Evolutionary conservation across 73 alveolate species (phyloP).

Genomic region (Paraurostyla sp.): DNA sequence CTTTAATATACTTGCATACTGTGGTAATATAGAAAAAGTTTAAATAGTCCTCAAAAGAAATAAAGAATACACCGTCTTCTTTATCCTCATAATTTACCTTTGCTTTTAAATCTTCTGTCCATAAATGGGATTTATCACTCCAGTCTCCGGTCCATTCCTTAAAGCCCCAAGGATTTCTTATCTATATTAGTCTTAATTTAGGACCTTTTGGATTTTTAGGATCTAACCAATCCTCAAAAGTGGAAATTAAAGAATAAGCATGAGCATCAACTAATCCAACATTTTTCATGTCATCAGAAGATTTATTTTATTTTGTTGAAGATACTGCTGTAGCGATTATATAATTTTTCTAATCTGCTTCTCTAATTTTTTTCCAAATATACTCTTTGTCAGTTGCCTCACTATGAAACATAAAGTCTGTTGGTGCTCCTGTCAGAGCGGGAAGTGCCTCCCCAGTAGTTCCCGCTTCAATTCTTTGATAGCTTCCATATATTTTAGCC

Average conservation of each 20-base stretch:
- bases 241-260: slow-evolving; percentile 79
- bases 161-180: slow-evolving; percentile 89
- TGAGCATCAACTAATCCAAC: slow-evolving; percentile 86
- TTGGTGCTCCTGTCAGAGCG: slow-evolving; percentile 83
- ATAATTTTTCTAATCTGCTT: slow-evolving; percentile 62
- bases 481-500: slow-evolving; percentile 95
- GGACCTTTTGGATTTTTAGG: background rate
- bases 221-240: slow-evolving; percentile 54
- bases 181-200: slow-evolving; percentile 49
- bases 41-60: slow-evolving; percentile 91
- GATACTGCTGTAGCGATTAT: slow-evolving; percentile 75
- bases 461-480: slow-evolving; percentile 94
- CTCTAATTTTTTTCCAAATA: slow-evolving; percentile 59
- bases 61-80: slow-evolving; percentile 93
- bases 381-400: slow-evolving; percentile 62
- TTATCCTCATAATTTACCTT: slow-evolving; percentile 78
- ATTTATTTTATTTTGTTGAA: slow-evolving; percentile 55
- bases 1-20: slow-evolving; percentile 40
- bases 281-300: slow-evolving; percentile 54
- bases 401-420: slow-evolving; percentile 63
- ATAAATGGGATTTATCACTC: slow-evolving; percentile 91
- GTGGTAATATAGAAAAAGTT: slow-evolving; percentile 70
- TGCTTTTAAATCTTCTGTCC: slow-evolving; percentile 91
- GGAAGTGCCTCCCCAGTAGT: slow-evolving; percentile 80
- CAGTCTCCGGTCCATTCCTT: slow-evolving; percentile 94